phyloP scores from a whole-genome alignment of 2,329 filamentous ascomycete species.

The Aspergillus spinulosporus region DNA sequence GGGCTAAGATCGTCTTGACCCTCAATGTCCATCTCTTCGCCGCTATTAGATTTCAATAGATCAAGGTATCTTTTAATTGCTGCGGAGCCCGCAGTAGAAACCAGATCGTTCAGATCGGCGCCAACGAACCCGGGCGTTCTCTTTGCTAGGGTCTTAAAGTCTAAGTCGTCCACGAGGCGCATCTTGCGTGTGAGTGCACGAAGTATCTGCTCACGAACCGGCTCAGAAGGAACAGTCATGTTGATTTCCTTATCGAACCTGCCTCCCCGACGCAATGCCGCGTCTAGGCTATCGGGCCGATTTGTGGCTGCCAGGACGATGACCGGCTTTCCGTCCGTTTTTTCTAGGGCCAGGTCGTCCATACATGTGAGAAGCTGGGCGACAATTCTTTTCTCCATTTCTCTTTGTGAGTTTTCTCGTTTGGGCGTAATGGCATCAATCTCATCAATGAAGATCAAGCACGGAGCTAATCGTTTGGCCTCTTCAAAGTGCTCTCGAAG shows the following conservation, averaged over 20 bases:
- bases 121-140: constrained; percentile 91
- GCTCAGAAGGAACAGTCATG: constrained; percentile 80
- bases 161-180: constrained; percentile 66
- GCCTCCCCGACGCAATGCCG: constrained; percentile 70
- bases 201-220: constrained; percentile 75
- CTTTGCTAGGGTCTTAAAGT: constrained; percentile 73
- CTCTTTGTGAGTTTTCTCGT: constrained; percentile 75
- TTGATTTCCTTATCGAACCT: constrained; percentile 83
- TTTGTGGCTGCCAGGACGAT: constrained; percentile 92
- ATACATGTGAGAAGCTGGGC: constrained; percentile 82
- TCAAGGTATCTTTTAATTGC: constrained; percentile 63
- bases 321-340: constrained; percentile 73
- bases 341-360: constrained; percentile 73
- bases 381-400: constrained; percentile 87
- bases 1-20: constrained; percentile 35
- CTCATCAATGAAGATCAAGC: constrained; percentile 87
- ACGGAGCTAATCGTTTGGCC: constrained; percentile 80
- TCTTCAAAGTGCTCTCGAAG: constrained; percentile 84
- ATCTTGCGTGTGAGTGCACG: constrained; percentile 68
- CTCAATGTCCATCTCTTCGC: constrained; percentile 57
- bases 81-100: constrained; percentile 64
- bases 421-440: constrained; percentile 90
- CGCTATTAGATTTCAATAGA: constrained; percentile 51
- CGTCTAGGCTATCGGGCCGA: constrained; percentile 80
- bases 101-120: constrained; percentile 75